These are phyloP conservation scores for Kazachstania psychrophila DNA, from an alignment of 805 yeast genomes.

Conservation along the genomic window DNA sequence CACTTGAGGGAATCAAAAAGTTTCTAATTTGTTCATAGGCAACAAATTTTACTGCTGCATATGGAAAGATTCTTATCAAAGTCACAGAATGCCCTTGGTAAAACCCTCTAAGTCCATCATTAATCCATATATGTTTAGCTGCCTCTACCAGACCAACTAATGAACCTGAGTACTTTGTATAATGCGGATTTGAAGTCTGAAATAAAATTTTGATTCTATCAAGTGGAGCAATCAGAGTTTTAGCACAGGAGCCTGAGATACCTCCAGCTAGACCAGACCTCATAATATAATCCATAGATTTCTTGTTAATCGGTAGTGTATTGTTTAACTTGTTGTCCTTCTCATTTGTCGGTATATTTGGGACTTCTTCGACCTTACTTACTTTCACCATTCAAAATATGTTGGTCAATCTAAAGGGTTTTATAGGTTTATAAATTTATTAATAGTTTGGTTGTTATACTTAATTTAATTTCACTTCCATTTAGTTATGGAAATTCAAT, in stretches of 20 bases:
- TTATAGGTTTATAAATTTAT: too few species aligned
- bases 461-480: too few species aligned
- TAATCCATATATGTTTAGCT: constrained; percentile 49
- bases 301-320: constrained; percentile 41
- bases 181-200: constrained; percentile 91
- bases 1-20: constrained; percentile 62
- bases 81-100: constrained; percentile 97
- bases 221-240: constrained; percentile 87
- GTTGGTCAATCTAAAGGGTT: too few species aligned
- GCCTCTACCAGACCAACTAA: constrained; percentile 70
- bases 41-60: constrained; percentile 93
- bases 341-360: not conserved
- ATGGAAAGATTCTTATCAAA: constrained; percentile 81
- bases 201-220: constrained; percentile 92
- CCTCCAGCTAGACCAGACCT: constrained; percentile 93
- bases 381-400: not conserved
- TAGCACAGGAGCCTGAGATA: constrained; percentile 90
- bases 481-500: too few species aligned
- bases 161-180: constrained; percentile 69
- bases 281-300: constrained; percentile 65
- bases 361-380: not conserved
- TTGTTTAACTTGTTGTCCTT: not conserved
- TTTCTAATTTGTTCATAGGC: constrained; percentile 89
- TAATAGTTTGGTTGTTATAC: too few species aligned
- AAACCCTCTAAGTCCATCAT: constrained; percentile 72